These are phyloP conservation scores for Phialophora macrospora DNA, from an alignment of 2,329 filamentous ascomycete species.

Conservation along the genomic window DNA sequence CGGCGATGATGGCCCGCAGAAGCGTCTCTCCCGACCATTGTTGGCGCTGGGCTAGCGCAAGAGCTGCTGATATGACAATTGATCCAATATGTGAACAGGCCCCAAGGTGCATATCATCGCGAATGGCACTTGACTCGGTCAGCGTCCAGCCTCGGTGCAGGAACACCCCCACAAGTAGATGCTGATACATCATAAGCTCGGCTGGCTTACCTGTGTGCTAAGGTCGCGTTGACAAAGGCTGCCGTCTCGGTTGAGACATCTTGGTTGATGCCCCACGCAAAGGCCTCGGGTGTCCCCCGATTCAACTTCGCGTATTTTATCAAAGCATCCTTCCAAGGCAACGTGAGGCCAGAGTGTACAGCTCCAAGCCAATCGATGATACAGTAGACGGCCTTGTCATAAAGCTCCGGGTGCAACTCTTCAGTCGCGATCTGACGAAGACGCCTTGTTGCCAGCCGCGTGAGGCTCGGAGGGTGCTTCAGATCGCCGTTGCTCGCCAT, in stretches of 20 bases:
- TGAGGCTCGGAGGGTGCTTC: conserved; percentile 24
- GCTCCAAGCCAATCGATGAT: conserved; percentile 21
- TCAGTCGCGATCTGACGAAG: conserved; percentile 10
- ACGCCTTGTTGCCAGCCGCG: conserved; percentile 17
- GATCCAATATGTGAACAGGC: conserved; percentile 23
- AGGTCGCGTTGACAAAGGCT: conserved; percentile 23
- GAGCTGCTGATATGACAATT: conserved; percentile 22
- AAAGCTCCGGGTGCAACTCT: conserved; percentile 1
- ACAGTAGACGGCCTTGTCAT: conserved; percentile 20
- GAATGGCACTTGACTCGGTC: conserved; percentile 17
- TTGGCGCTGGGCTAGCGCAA: conserved; percentile 26
- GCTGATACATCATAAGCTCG: not conserved
- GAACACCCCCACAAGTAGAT: not conserved
- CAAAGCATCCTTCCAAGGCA: not conserved
- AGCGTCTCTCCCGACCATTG: conserved; percentile 19
- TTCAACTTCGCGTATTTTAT: conserved; percentile 13
- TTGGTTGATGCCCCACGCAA: conserved; percentile 1
- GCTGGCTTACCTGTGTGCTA: conserved; percentile 24
- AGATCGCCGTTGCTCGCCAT: conserved; percentile 12
- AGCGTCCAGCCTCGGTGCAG: not conserved
- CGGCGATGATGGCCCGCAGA: conserved; percentile 15
- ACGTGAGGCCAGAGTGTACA: conserved; percentile 11
- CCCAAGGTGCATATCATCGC: conserved; percentile 29
- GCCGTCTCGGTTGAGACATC: conserved; percentile 21
- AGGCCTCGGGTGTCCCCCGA: conserved; percentile 7